These are phyloP conservation scores for Lachancea waltii DNA, from an alignment of 805 yeast genomes.

Conservation along the genomic window DNA sequence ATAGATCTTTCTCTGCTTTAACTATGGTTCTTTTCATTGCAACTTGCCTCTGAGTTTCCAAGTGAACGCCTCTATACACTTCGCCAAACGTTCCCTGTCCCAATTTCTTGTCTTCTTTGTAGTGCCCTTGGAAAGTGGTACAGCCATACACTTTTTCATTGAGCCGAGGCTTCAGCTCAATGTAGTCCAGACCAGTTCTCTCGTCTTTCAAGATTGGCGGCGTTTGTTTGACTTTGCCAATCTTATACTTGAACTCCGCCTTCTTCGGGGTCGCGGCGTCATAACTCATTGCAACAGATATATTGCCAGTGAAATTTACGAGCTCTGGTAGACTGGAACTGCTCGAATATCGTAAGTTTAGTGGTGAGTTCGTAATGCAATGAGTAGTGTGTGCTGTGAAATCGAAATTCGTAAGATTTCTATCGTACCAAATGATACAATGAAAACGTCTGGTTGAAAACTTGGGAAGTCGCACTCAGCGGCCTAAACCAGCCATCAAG, in stretches of 20 bases:
- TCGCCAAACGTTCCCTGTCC: conserved; percentile 90
- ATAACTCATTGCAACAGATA: conserved; percentile 4
- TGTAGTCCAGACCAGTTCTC: conserved; percentile 23
- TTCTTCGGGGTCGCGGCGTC: conserved; percentile 3
- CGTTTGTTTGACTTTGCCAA: conserved; percentile 32
- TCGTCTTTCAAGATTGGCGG: conserved; percentile 27
- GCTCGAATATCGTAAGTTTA: no score
- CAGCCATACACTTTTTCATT: conserved; percentile 30
- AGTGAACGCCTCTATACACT: conserved; percentile 66
- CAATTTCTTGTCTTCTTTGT: conserved; percentile 39
- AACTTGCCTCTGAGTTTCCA: conserved; percentile 49
- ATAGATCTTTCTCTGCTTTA: conserved; percentile 43
- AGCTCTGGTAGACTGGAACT: no score
- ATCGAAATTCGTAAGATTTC: no score
- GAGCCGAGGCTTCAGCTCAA: conserved; percentile 21
- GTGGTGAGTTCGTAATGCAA: no score
- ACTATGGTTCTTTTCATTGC: conserved; percentile 85
- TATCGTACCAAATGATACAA: no score
- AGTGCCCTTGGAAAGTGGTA: conserved; percentile 26
- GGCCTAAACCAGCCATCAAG: no score
- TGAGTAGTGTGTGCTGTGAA: no score
- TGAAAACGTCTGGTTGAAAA: no score
- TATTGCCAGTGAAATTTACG: not conserved
- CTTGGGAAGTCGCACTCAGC: no score
- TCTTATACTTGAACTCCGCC: conserved; percentile 26